Conservation (phyloP, 257 asterid genomes). For the Paulownia fortunei region DNA sequence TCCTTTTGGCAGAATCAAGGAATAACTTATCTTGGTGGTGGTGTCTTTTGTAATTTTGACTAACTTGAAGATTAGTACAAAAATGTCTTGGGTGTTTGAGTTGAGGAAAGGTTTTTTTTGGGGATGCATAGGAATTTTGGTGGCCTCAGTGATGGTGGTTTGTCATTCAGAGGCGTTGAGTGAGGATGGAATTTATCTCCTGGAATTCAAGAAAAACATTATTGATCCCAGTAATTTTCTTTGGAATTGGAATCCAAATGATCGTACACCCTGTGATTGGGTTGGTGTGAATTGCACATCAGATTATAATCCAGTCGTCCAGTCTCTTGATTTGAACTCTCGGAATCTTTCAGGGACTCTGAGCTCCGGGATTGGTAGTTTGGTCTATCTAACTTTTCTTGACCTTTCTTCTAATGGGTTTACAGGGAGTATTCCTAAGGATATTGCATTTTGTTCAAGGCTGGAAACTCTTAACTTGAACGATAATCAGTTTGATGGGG, state of each 20-base stretch:
- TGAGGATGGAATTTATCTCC: conserved; percentile 65
- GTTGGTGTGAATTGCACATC: conserved; percentile 72
- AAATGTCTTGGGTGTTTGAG: conserved; percentile 52
- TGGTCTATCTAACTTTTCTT: conserved; percentile 56
- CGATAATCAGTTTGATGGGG: conserved; percentile 61
- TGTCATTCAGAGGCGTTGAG: conserved; percentile 59
- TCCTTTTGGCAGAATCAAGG: conserved; percentile 23
- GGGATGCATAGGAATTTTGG: conserved; percentile 45
- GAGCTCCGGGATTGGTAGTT: conserved; percentile 58
- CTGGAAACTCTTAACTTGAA: conserved; percentile 60
- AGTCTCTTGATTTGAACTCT: conserved; percentile 61
- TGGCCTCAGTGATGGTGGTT: conserved; percentile 40
- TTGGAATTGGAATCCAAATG: conserved; percentile 68
- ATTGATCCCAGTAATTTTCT: conserved; percentile 53
- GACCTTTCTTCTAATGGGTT: conserved; percentile 71
- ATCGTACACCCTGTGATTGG: conserved; percentile 83
- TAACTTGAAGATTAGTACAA: conserved; percentile 34
- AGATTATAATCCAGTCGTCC: conserved; percentile 52
- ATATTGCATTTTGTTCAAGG: conserved; percentile 60
- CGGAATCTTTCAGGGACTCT: conserved; percentile 75
- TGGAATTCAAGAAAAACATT: conserved; percentile 69
- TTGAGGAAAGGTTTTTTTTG: conserved; percentile 44
- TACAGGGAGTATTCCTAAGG: conserved; percentile 70
- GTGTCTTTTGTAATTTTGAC: conserved; percentile 26
- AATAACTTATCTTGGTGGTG: conserved; percentile 19